Evolutionary conservation across 2,329 filamentous ascomycete genomes (phyloP).

Genomic region (Fusarium siculi): DNA sequence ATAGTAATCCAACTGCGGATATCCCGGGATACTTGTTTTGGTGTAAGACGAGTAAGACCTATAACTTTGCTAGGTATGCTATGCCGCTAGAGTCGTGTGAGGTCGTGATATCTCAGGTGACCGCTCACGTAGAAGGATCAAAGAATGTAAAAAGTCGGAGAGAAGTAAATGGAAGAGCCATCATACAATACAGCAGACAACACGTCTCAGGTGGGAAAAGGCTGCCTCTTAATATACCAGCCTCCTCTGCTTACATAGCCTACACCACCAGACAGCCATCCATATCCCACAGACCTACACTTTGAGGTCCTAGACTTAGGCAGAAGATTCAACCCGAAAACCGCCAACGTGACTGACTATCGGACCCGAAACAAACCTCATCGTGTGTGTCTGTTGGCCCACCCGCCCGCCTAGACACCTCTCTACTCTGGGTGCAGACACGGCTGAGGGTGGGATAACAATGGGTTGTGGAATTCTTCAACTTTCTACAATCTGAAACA

Average conservation of each 20-base stretch:
- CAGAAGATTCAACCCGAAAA: constrained; percentile 22
- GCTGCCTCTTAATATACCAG: constrained; percentile 25
- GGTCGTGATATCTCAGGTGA: constrained; percentile 34
- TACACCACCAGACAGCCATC: constrained; percentile 7
- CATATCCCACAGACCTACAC: neutral
- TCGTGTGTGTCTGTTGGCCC: constrained; percentile 33
- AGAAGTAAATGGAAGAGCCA: constrained; percentile 23
- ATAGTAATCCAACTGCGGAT: constrained; percentile 18
- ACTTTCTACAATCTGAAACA: constrained; percentile 28
- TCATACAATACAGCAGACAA: constrained; percentile 11
- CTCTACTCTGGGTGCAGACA: constrained; percentile 16
- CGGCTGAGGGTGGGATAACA: constrained; percentile 36
- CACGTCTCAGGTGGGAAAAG: constrained; percentile 12
- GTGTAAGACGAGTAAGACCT: constrained; percentile 28
- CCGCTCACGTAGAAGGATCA: constrained; percentile 16
- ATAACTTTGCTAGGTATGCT: neutral
- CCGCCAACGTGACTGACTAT: constrained; percentile 35
- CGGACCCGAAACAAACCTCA: constrained; percentile 18
- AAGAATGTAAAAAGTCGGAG: constrained; percentile 8
- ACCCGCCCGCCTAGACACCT: constrained; percentile 31
- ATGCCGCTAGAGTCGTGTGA: constrained; percentile 6
- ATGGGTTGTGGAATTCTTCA: constrained; percentile 20
- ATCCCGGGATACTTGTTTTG: constrained; percentile 24
- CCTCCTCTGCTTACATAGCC: constrained; percentile 22
- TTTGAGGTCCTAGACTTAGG: constrained; percentile 21